Evolutionary conservation across 2,329 filamentous ascomycete genomes (phyloP), one percentile per base, ranked within the genome.

Genomic region (Ophiostoma quercus): DNA sequence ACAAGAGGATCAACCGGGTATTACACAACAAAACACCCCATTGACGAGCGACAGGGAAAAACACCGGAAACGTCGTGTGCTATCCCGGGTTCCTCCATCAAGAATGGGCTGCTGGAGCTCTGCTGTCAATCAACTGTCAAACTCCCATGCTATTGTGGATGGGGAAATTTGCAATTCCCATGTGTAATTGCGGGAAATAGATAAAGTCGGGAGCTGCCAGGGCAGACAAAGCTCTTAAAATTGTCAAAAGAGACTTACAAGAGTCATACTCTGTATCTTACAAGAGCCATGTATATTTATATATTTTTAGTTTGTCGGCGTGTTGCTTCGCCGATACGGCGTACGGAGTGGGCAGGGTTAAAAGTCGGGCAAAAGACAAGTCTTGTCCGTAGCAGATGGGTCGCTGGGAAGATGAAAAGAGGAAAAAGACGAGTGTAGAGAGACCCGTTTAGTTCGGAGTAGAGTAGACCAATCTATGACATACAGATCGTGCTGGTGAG

Each of bases 111-210:
- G 25, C 43, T 65, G 16, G 34, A 34, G 54, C 57, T 19, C 68
- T 66, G 25, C 34, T 34, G 34, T 5, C 34, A 2, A 5, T 34
- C 34, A 1, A 47, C 67, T 43, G 34, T 60, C 14, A n/a, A 51
- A 66, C 22, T 67, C 29, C 34, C 41, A 54, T 39, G 54, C 41
- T 29, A 37, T 19, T 34, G 12, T 34, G 22, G 41, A 68, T 70
- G 69, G 69, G 69, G 32, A 43, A 68, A 66, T 39, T 68, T 43
- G 57, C 66, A 70, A 70, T 65, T 68, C 66, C 66, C 69, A 70
- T 66, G 66, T 66, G 54, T 51, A 67, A 63, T 65, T 68, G 57
- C 16, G 32, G 60, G 41, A 68, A 57, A 41, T 43, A n/a, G 68
- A 67, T 51, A 57, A 57, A 57, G n/a, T 57, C 51, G 51, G 14